Evolutionary conservation across 2,329 filamentous ascomycete species (phyloP).

Genomic region (Didymella keratinophila): DNA sequence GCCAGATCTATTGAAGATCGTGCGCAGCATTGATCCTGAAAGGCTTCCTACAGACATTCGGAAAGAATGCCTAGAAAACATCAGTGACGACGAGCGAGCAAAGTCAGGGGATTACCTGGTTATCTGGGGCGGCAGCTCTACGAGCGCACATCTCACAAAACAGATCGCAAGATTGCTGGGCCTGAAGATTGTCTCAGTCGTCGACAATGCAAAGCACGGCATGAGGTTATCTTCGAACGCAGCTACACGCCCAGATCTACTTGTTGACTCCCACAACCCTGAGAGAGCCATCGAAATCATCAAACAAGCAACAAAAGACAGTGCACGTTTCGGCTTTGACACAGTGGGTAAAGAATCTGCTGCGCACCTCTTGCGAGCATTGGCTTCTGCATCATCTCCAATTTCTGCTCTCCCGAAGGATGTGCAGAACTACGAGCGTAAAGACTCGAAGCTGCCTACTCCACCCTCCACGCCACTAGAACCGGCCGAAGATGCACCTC

Average conservation of each 20-base stretch:
- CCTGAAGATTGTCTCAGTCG: conserved; percentile 69
- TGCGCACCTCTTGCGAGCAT: conserved; percentile 62
- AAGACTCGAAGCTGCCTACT: conserved; percentile 28
- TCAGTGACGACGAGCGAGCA: conserved; percentile 62
- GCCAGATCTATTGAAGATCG: conserved; percentile 65
- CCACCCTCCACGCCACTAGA: conserved; percentile 43
- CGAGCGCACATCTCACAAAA: conserved; percentile 70
- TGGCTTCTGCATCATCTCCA: conserved; percentile 46
- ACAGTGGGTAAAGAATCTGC: conserved; percentile 72
- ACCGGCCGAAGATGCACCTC: conserved; percentile 32
- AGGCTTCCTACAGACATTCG: conserved; percentile 67
- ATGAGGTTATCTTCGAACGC: conserved; percentile 45
- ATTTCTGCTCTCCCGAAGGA: conserved; percentile 24
- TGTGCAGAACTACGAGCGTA: conserved; percentile 14
- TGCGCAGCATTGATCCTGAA: conserved; percentile 58
- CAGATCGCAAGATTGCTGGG: conserved; percentile 74
- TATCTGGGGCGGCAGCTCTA: conserved; percentile 78
- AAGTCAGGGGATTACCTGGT: conserved; percentile 72
- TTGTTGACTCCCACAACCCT: conserved; percentile 73
- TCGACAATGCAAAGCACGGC: conserved; percentile 73
- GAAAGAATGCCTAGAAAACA: conserved; percentile 67
- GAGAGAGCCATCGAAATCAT: conserved; percentile 72
- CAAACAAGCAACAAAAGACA: conserved; percentile 63
- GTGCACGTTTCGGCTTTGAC: conserved; percentile 73
- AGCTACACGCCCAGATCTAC: conserved; percentile 64